phyloP scores from a whole-genome alignment of 176 grass and related monocot species.

The Rhynchospora pubera region DNA sequence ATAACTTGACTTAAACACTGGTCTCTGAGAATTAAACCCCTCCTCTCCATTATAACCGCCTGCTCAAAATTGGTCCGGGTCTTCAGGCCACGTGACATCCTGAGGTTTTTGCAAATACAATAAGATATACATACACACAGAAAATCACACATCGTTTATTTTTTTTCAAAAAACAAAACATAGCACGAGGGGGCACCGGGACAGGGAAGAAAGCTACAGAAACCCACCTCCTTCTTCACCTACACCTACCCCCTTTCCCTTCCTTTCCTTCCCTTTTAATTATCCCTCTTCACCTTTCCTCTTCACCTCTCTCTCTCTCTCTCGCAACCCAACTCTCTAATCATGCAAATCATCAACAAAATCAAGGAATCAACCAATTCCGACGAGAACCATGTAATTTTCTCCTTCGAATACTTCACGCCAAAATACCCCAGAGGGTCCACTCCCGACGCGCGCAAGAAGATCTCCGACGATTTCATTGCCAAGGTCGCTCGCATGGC shows the following conservation, averaged over 20 bases:
- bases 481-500: conserved; percentile 30
- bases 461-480: conserved; percentile 13
- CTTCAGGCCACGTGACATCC: not conserved
- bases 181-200: not conserved
- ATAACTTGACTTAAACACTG: no score
- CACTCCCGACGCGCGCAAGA: not conserved
- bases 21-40: not conserved
- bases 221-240: conserved; percentile 2
- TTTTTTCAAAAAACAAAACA: not conserved
- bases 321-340: not conserved
- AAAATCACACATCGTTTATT: not conserved
- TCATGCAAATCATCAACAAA: conserved; percentile 25
- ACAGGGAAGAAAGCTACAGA: not conserved
- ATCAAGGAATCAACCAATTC: conserved; percentile 3
- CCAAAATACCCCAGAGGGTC: not conserved
- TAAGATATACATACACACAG: not conserved
- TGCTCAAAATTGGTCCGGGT: not conserved
- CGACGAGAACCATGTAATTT: conserved; percentile 22
- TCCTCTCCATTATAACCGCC: not conserved
- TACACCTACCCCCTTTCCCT: not conserved
- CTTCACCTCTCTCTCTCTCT: not conserved
- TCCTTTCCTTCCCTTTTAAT: not conserved
- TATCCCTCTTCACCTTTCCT: not conserved
- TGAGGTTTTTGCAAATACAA: not conserved
- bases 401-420: conserved; percentile 34